A percentile compares a stretch with the other conserved stretches of the same genome.
These are phyloP conservation scores for Phragmites australis DNA, from an alignment of 176 grass and related monocot species.

Conservation along the genomic window DNA sequence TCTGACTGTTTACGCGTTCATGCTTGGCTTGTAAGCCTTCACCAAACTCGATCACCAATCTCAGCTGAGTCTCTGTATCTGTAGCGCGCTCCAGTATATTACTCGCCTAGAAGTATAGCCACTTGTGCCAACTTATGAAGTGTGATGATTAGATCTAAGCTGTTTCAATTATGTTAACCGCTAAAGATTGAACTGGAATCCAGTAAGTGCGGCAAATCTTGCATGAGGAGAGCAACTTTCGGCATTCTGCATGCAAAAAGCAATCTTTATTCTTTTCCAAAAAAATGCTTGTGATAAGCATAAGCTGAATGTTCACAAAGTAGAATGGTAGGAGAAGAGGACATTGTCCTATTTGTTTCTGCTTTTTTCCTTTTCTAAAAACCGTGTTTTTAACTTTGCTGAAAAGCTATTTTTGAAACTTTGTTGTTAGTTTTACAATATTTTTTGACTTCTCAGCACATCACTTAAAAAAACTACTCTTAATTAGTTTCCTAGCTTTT, in stretches of 20 bases:
- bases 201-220: constrained; percentile 19
- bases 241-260: background rate
- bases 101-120: background rate
- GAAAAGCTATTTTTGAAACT: too few relatives aligned
- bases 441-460: too few relatives aligned
- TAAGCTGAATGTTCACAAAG: too few relatives aligned
- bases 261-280: background rate
- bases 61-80: background rate
- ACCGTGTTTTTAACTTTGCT: too few relatives aligned
- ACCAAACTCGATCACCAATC: background rate
- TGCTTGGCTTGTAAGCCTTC: background rate
- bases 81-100: background rate
- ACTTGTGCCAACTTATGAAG: background rate
- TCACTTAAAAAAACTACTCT: background rate
- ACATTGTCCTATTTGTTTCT: too few relatives aligned
- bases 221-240: constrained; percentile 19
- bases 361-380: too few relatives aligned
- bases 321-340: constrained; percentile 1
- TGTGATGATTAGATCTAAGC: background rate
- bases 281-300: background rate
- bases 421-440: too few relatives aligned
- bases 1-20: background rate
- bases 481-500: too few relatives aligned
- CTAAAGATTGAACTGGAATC: constrained; percentile 4
- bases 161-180: constrained; percentile 9